Conservation (phyloP, 139 green algal species). For the Axilococcus clingmanii region DNA sequence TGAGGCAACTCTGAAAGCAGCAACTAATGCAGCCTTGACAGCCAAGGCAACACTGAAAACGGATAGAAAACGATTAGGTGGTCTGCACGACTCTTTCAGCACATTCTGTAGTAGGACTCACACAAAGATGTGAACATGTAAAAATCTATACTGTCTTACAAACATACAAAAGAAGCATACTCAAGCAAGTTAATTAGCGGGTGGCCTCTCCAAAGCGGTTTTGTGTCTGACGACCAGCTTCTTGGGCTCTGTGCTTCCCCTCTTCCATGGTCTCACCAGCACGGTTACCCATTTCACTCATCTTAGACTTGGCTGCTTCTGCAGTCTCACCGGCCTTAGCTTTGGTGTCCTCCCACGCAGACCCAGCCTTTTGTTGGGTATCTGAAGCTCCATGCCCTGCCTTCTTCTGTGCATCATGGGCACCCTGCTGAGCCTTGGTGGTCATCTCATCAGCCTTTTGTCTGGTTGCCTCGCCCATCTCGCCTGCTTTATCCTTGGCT, state of each 20-base stretch:
- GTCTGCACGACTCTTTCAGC: too few species aligned
- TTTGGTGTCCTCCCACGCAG: neutral
- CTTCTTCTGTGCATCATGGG: neutral
- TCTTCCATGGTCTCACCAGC: neutral
- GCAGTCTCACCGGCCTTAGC: neutral
- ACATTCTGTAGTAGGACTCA: too few species aligned
- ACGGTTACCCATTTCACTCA: neutral
- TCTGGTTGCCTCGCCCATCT: too few species aligned
- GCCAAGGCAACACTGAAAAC: too few species aligned
- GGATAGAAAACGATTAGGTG: too few species aligned
- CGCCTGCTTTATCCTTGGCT: slow-evolving; percentile 3
- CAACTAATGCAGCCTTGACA: too few species aligned
- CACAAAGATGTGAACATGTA: neutral
- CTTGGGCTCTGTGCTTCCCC: slow-evolving; percentile 7
- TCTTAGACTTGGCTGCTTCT: slow-evolving; percentile 3
- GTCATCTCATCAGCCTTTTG: neutral
- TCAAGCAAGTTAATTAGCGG: neutral
- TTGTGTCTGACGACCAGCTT: slow-evolving; percentile 1
- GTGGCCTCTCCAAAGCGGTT: neutral
- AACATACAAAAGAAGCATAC: slow-evolving; percentile 6
- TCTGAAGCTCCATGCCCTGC: neutral
- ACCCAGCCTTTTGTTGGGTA: slow-evolving; percentile 4
- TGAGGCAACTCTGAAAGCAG: too few species aligned
- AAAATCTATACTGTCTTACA: neutral
- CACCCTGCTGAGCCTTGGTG: neutral